Percentiles rank a stretch among this genome's conserved stretches.
These are phyloP conservation scores for Candida glucosophila DNA, from an alignment of 1,139 yeast species.

Conservation along the genomic window DNA sequence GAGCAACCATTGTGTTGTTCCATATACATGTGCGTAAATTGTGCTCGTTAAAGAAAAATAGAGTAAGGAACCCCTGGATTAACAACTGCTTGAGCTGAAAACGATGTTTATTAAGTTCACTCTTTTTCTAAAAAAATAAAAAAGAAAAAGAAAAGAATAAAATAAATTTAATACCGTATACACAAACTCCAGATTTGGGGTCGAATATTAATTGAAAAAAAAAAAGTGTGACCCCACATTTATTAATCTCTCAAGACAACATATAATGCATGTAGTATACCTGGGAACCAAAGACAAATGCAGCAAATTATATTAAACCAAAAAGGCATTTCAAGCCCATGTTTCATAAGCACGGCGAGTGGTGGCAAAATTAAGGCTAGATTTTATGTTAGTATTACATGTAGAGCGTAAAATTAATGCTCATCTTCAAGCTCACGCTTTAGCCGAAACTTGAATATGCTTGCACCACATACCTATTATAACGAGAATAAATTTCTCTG, in stretches of 20 bases:
- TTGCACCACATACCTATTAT: constrained; percentile 19
- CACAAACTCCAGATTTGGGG: no score
- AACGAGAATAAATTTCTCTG: constrained; percentile 35
- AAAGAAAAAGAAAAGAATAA: no score
- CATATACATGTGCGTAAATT: no score
- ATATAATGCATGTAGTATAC: constrained; percentile 64
- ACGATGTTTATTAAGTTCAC: no score
- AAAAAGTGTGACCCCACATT: no score
- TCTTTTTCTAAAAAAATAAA: no score
- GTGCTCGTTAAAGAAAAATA: no score
- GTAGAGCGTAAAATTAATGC: no score
- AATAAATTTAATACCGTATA: no score
- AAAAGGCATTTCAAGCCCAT: constrained; percentile 53
- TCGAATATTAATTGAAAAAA: no score
- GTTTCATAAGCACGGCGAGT: constrained; percentile 59
- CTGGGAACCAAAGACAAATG: constrained; percentile 65
- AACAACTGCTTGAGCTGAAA: no score
- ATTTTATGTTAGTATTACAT: constrained; percentile 8
- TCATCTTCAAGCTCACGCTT: background rate
- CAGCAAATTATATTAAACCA: constrained; percentile 57
- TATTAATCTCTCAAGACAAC: constrained; percentile 34
- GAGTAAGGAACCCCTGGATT: no score
- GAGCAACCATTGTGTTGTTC: background rate
- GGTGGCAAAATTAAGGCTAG: constrained; percentile 62
- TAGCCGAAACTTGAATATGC: background rate